A percentile compares a stretch with the other conserved stretches of the same genome.
phyloP scores from a whole-genome alignment of 2,329 filamentous ascomycete species.

The Sarocladium kiliense region DNA sequence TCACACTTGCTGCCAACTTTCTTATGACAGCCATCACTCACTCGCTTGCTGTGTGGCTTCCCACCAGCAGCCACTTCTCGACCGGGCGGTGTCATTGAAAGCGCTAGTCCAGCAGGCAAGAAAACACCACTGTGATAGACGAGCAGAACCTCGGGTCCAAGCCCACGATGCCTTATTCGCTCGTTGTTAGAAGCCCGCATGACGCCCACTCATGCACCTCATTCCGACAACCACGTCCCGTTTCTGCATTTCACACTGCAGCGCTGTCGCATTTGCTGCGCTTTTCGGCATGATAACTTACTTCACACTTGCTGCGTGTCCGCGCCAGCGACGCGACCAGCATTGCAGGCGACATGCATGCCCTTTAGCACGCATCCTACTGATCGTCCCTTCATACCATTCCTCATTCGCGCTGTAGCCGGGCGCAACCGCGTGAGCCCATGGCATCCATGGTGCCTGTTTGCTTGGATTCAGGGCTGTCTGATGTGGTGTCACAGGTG shows the following conservation, averaged over 20 bases:
- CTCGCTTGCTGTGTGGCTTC: background rate
- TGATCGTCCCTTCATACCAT: background rate
- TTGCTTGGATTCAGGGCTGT: background rate
- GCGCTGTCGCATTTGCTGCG: too few species aligned
- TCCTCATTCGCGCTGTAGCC: background rate
- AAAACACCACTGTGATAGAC: background rate
- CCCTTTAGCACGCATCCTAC: background rate
- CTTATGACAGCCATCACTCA: background rate
- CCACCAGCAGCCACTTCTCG: background rate
- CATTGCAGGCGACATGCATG: background rate
- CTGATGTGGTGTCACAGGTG: background rate
- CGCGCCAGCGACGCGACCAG: background rate
- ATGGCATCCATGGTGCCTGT: background rate
- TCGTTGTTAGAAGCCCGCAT: background rate
- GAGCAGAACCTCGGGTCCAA: background rate
- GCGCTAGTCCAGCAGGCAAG: background rate
- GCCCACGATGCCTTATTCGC: background rate
- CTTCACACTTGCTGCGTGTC: background rate
- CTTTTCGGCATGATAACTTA: too few species aligned
- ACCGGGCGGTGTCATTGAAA: background rate
- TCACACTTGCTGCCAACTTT: too few species aligned
- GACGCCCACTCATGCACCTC: slow-evolving; percentile 4
- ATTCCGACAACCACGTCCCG: background rate
- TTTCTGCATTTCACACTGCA: background rate
- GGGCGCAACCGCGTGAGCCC: background rate